phyloP scores from a whole-genome alignment of 768 basidiomycete genomes.

The Termitomyces sp. region DNA sequence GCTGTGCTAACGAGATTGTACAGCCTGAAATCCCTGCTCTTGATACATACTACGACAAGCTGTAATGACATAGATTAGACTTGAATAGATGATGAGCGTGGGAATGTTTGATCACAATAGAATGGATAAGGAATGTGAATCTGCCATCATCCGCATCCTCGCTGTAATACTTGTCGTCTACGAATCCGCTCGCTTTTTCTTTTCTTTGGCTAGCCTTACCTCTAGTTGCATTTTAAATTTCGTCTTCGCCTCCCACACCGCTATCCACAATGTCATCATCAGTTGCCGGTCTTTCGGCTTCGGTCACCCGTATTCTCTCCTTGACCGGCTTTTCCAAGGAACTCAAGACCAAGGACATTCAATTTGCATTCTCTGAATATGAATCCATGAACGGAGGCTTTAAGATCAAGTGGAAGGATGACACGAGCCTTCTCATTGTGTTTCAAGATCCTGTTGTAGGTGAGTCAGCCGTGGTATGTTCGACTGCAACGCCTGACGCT shows the following conservation, averaged over 20 bases:
- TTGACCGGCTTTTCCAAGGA: constrained; percentile 92
- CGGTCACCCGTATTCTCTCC: constrained; percentile 92
- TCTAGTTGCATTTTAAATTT: constrained; percentile 17
- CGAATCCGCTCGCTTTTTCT: constrained; percentile 20
- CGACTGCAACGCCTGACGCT: constrained; percentile 7
- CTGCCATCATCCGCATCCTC: constrained; percentile 1
- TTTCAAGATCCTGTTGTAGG: constrained; percentile 88
- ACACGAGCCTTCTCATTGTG: constrained; percentile 91
- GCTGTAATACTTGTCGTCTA: constrained; percentile 13
- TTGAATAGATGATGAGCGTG: constrained; percentile 10
- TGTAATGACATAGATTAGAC: constrained; percentile 32
- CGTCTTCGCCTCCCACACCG: constrained; percentile 17
- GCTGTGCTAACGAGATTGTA: constrained; percentile 9
- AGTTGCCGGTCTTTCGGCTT: constrained; percentile 82
- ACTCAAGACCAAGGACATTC: constrained; percentile 97
- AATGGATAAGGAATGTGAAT: constrained; percentile 7
- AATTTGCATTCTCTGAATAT: constrained; percentile 85
- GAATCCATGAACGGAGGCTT: constrained; percentile 85
- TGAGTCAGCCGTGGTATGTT: constrained; percentile 39
- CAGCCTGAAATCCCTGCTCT: constrained; percentile 85
- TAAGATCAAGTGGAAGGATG: constrained; percentile 99
- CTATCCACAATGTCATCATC: constrained; percentile 56
- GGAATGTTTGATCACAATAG: constrained; percentile 8
- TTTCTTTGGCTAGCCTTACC: constrained; percentile 5
- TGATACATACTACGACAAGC: constrained; percentile 93